Base-by-base conservation (phyloP, 495 filamentous ascomycete genomes). In the Mytilinidion resinicola region DNA sequence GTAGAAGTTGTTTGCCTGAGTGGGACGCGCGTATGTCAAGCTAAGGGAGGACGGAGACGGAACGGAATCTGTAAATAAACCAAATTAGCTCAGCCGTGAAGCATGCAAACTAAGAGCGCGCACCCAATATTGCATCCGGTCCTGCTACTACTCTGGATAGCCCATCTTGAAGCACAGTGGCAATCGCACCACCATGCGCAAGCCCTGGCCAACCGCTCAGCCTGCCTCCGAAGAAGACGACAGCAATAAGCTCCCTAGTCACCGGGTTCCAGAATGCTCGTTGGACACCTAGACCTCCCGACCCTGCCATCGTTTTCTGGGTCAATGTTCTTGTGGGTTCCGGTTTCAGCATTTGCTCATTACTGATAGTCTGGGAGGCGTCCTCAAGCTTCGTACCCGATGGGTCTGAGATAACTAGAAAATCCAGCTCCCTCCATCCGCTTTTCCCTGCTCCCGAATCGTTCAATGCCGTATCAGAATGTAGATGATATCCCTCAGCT, bases 161-260 rank as follows among this genome's bases (percentile, higher is more conserved):
- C 14, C 71, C 74, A 72, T 95, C 89, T 68, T 89, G 86, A 35
- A 91, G 69, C 8, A 90, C 66, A 0, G 86, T 90, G 4, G 83
- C 88, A 38, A 89, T 75, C 2, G 78, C 76, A 15, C 89, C 89
- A 15, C 89, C 89, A 72, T 95, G 89, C 51, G 86, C 82, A 19
- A 90, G 74, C 1, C 79, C 80, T n/a, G 87, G 88, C 86, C 86
- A 91, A 1, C 89, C 88, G 35, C 82, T 74, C 19, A 84, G 65
- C 12, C 75, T 81, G 0, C 67, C 46, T 34, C 89, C 89, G 41
- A 92, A 79, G 67, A 73, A 86, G 15, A 91, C 73, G 14, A 92
- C 69, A 55, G 72, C 78, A 39, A 80, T 59, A 4, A 79, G 59
- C 57, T 72, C 72, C 43, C 76, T 67, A 38, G 76, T 76, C 42